Conservation (phyloP, 352 stramenopile genomes). For the Phytophthora pseudosyringae region DNA sequence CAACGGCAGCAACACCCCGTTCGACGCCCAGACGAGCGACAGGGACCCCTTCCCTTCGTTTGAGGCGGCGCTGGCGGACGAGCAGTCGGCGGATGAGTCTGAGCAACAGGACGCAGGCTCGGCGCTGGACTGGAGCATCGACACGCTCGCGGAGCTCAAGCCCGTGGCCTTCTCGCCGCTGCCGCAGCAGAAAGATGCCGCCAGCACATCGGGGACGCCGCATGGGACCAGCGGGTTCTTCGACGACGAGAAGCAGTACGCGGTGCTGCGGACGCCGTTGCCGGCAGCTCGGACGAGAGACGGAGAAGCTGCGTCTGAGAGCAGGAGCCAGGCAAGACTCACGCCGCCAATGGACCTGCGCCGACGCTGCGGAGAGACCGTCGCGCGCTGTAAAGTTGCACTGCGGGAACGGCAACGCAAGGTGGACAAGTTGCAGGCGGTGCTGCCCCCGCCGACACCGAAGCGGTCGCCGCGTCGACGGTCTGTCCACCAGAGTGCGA, state of each 20-base stretch:
- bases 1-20: slow-evolving; percentile 40
- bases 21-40: slow-evolving; percentile 45
- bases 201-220: neutral
- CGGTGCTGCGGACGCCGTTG: slow-evolving; percentile 51
- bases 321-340: neutral
- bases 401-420: slow-evolving; percentile 50
- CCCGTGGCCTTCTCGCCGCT: slow-evolving; percentile 61
- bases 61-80: slow-evolving; percentile 43
- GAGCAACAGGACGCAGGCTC: slow-evolving; percentile 10
- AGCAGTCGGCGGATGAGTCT: neutral
- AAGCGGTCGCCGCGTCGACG: slow-evolving; percentile 11
- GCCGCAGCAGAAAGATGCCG: slow-evolving; percentile 38
- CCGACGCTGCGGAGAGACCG: slow-evolving; percentile 49
- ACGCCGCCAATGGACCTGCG: slow-evolving; percentile 39
- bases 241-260: slow-evolving; percentile 56
- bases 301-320: neutral
- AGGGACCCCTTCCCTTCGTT: slow-evolving; percentile 62
- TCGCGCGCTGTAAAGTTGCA: slow-evolving; percentile 42
- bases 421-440: slow-evolving; percentile 44
- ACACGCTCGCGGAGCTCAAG: slow-evolving; percentile 66
- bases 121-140: slow-evolving; percentile 70
- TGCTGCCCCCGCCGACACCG: slow-evolving; percentile 10
- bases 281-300: neutral
- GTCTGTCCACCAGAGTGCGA: slow-evolving; percentile 16
- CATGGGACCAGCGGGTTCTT: slow-evolving; percentile 46